Evolutionary conservation across 2,329 filamentous ascomycete genomes (phyloP).

Genomic region (Herpomyces periplanetae): DNA sequence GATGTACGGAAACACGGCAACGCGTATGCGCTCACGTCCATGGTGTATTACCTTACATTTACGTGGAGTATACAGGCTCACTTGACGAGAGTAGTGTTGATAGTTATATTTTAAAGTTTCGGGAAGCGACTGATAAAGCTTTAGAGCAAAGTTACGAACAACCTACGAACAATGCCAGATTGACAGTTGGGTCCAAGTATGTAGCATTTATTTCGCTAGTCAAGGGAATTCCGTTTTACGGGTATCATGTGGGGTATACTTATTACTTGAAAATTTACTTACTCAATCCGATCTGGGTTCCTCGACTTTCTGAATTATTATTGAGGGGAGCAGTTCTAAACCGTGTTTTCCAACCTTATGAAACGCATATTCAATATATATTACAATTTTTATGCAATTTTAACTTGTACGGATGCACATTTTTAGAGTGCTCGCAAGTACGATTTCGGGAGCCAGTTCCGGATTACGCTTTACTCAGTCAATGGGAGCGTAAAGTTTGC

Average conservation of each 20-base stretch:
- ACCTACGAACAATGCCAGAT: conserved; percentile 25
- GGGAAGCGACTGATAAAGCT: conserved; percentile 61
- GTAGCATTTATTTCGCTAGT: conserved; percentile 67
- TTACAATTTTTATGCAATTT: conserved; percentile 96
- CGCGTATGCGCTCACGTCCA: conserved; percentile 88
- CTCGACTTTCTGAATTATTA: conserved; percentile 47
- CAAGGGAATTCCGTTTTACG: conserved; percentile 82
- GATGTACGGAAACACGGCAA: conserved; percentile 66
- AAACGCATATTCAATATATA: conserved; percentile 65
- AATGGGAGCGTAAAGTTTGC: conserved; percentile 18
- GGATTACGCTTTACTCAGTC: conserved; percentile 19
- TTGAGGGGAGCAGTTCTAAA: conserved; percentile 62
- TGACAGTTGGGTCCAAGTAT: no score
- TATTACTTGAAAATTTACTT: conserved; percentile 84
- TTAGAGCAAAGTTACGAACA: conserved; percentile 47
- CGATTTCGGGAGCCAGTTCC: conserved; percentile 40
- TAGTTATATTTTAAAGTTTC: conserved; percentile 32
- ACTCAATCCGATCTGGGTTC: conserved; percentile 51
- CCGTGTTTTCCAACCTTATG: conserved; percentile 50
- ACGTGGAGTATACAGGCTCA: conserved; percentile 38
- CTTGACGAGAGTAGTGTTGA: conserved; percentile 22
- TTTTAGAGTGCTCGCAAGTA: conserved; percentile 29
- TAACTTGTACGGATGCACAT: conserved; percentile 75
- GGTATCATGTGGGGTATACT: conserved; percentile 63
- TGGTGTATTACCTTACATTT: conserved; percentile 83